Conservation (phyloP, 2,329 filamentous ascomycete genomes). For the Furcasterigmium sp. region DNA sequence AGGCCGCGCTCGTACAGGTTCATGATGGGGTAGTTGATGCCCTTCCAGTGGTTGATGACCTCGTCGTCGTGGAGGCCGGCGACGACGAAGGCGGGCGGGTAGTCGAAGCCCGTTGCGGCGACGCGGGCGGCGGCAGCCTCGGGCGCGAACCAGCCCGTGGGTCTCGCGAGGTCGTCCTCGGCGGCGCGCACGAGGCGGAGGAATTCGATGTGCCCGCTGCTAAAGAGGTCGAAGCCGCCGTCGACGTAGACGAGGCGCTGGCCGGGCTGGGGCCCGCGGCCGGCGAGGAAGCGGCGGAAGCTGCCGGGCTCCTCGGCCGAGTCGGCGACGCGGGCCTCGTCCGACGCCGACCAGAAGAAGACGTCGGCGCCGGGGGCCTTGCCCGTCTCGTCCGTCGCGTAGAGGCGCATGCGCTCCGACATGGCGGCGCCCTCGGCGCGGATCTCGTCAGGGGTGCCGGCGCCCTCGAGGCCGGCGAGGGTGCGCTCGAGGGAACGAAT, state of each 20-base stretch:
- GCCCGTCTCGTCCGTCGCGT: slow-evolving; percentile 82
- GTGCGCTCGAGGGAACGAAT: slow-evolving; percentile 71
- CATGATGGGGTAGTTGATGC: slow-evolving; percentile 99
- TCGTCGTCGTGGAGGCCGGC: slow-evolving; percentile 92
- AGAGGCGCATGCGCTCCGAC: slow-evolving; percentile 72
- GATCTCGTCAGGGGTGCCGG: slow-evolving; percentile 60
- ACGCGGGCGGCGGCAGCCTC: slow-evolving; percentile 60
- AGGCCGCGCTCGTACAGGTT: slow-evolving; percentile 96
- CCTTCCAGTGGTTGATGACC: slow-evolving; percentile 95
- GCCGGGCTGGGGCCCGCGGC: slow-evolving; percentile 65
- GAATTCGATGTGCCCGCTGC: slow-evolving; percentile 94
- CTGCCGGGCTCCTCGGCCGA: slow-evolving; percentile 55
- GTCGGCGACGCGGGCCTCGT: slow-evolving; percentile 36
- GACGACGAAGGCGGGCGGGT: slow-evolving; percentile 79
- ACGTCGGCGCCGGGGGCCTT: slow-evolving; percentile 74
- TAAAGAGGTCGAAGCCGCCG: slow-evolving; percentile 94
- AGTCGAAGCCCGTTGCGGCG: slow-evolving; percentile 61
- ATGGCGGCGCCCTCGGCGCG: slow-evolving; percentile 61
- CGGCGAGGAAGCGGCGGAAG: slow-evolving; percentile 65
- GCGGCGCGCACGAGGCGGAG: slow-evolving; percentile 68
- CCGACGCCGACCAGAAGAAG: slow-evolving; percentile 70
- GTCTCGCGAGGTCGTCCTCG: slow-evolving; percentile 71
- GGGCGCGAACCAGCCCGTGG: slow-evolving; percentile 67
- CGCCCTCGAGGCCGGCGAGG: slow-evolving; percentile 67
- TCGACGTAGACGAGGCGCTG: slow-evolving; percentile 93